A percentile compares a stretch with the other conserved stretches of the same genome.
These are phyloP conservation scores for Monilinia aucupariae DNA, from an alignment of 2,329 filamentous ascomycete species.

Conservation along the genomic window DNA sequence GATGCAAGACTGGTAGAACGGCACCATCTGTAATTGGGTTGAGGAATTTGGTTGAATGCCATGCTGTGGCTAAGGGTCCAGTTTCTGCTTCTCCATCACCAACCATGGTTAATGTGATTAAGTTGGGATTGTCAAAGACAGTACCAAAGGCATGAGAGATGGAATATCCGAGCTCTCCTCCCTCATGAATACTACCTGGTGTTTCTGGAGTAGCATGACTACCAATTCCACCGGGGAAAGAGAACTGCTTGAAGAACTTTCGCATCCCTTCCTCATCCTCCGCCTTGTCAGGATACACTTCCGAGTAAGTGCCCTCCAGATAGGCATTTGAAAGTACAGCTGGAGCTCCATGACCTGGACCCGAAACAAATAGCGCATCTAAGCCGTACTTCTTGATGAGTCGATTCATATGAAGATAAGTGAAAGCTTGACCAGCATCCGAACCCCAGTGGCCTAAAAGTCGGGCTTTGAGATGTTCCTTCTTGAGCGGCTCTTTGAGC, in stretches of 20 bases:
- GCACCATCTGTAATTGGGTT: conserved; percentile 74
- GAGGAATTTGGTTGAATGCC: conserved; percentile 79
- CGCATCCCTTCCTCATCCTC: conserved; percentile 64
- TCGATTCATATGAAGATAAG: conserved; percentile 77
- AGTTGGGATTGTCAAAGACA: conserved; percentile 68
- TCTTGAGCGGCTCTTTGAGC: conserved; percentile 61
- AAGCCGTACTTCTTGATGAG: conserved; percentile 76
- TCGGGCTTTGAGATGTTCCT: conserved; percentile 65
- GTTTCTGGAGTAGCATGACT: conserved; percentile 76
- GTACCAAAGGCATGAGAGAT: conserved; percentile 73
- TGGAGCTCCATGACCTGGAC: conserved; percentile 72
- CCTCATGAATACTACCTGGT: conserved; percentile 71
- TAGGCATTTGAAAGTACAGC: conserved; percentile 72
- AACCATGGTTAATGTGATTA: conserved; percentile 73
- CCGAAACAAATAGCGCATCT: conserved; percentile 67
- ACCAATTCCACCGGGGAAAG: conserved; percentile 73
- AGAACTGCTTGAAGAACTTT: conserved; percentile 77
- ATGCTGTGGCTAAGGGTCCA: conserved; percentile 70
- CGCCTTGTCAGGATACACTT: conserved; percentile 70
- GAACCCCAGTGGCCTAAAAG: conserved; percentile 75
- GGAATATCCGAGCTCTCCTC: conserved; percentile 76
- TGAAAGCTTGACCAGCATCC: conserved; percentile 75
- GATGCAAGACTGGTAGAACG: conserved; percentile 69
- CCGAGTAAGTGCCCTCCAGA: conserved; percentile 70
- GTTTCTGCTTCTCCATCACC: conserved; percentile 80